Percentiles rank a stretch among this genome's conserved stretches.
Evolutionary conservation across 1,284 basidiomycete species (phyloP).

Genomic region (Trametes versicolor): DNA sequence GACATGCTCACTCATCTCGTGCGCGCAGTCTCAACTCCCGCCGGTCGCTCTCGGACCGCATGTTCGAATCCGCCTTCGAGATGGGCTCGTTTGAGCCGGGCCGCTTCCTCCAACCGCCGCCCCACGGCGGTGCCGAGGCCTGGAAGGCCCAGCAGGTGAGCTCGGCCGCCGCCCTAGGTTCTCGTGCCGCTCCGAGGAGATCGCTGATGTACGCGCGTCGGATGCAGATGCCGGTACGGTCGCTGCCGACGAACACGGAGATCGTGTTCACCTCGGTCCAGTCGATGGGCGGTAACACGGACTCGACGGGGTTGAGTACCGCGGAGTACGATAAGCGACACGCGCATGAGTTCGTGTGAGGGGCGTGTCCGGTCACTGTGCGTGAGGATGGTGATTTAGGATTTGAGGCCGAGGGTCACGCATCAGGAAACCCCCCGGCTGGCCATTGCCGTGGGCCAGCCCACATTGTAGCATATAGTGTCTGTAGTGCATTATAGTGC

Average conservation of each 20-base stretch:
- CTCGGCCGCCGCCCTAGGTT: not conserved
- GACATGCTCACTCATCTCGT: not conserved
- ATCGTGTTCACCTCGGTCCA: conserved; percentile 6
- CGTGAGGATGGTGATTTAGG: too few species aligned
- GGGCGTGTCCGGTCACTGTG: not conserved
- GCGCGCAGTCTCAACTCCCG: conserved; percentile 9
- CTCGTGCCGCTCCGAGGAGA: not conserved
- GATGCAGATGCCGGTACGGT: not conserved
- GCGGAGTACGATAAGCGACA: not conserved
- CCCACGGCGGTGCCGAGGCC: not conserved
- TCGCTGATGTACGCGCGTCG: too few species aligned
- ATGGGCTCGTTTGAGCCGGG: conserved; percentile 10
- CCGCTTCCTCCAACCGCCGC: not conserved
- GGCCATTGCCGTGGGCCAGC: not conserved
- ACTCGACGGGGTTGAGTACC: not conserved
- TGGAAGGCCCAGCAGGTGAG: conserved; percentile 5
- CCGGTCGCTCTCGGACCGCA: conserved; percentile 2
- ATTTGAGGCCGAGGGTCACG: too few species aligned
- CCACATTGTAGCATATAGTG: not conserved
- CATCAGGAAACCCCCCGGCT: not conserved
- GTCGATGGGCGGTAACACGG: not conserved
- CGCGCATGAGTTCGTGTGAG: not conserved
- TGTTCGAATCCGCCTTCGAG: not conserved
- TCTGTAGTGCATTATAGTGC: not conserved
- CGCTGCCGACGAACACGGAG: conserved; percentile 4